These are phyloP conservation scores for Areca catechu DNA, from an alignment of 176 grass and related monocot species.

Conservation along the genomic window DNA sequence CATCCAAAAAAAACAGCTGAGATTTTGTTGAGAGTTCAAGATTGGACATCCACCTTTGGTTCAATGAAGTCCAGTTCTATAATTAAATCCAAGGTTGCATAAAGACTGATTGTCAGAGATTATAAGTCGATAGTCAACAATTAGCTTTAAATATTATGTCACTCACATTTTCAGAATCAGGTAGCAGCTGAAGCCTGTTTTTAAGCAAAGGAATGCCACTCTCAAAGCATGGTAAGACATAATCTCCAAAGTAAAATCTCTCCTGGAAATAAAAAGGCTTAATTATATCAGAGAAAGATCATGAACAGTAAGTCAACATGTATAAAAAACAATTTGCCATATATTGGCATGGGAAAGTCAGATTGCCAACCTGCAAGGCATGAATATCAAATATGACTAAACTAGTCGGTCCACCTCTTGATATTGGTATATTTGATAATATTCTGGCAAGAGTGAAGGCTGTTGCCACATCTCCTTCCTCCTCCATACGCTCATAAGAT, in stretches of 20 bases:
- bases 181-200: slow-evolving; percentile 58
- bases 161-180: slow-evolving; percentile 86
- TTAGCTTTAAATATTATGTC: neutral
- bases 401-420: slow-evolving; percentile 81
- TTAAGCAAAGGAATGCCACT: slow-evolving; percentile 82
- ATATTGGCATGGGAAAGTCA: too few relatives aligned
- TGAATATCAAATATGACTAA: slow-evolving; percentile 97
- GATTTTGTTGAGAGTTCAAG: too few relatives aligned
- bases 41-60: too few relatives aligned
- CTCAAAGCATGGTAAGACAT: slow-evolving; percentile 94
- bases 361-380: slow-evolving; percentile 52
- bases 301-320: too few relatives aligned
- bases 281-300: too few relatives aligned
- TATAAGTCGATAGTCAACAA: slow-evolving; percentile 2
- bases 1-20: too few relatives aligned
- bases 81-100: neutral
- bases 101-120: too few relatives aligned
- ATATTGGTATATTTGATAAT: slow-evolving; percentile 84
- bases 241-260: slow-evolving; percentile 92
- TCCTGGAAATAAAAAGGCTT: slow-evolving; percentile 32
- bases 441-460: slow-evolving; percentile 83
- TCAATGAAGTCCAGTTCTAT: too few relatives aligned
- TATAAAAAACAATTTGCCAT: too few relatives aligned
- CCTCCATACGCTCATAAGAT: slow-evolving; percentile 91
- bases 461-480: slow-evolving; percentile 93